Conservation (phyloP, 768 basidiomycete species). For the Wakefieldia striispora region DNA sequence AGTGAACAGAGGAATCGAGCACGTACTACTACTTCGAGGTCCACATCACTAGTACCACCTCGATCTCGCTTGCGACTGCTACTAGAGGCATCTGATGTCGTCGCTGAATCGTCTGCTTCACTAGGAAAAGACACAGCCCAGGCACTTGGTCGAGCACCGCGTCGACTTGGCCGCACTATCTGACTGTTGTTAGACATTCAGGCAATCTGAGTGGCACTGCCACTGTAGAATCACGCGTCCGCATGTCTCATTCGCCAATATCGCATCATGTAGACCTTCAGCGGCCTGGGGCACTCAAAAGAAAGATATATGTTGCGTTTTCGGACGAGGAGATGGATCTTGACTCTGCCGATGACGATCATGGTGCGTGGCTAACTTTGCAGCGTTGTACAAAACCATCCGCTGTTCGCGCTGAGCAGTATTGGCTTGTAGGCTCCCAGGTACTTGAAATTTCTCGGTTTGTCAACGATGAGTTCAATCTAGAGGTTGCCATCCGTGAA, state of each 20-base stretch:
- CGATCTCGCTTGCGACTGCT: slow-evolving; percentile 27
- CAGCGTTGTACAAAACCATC: too few species aligned
- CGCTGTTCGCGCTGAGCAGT: not conserved
- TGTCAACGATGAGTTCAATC: slow-evolving; percentile 39
- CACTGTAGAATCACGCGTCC: slow-evolving; percentile 1
- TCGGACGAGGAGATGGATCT: slow-evolving; percentile 11
- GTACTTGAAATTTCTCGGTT: slow-evolving; percentile 13
- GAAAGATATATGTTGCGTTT: slow-evolving; percentile 3
- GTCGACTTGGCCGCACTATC: slow-evolving; percentile 13
- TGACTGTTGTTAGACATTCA: too few species aligned
- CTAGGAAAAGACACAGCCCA: slow-evolving; percentile 55
- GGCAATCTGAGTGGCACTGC: not conserved
- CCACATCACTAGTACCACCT: slow-evolving; percentile 3
- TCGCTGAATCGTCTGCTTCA: slow-evolving; percentile 23
- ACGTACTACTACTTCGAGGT: slow-evolving; percentile 27
- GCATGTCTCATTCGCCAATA: slow-evolving; percentile 23
- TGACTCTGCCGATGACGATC: slow-evolving; percentile 9
- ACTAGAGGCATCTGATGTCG: slow-evolving; percentile 20
- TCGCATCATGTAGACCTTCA: slow-evolving; percentile 13
- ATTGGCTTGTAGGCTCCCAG: slow-evolving; percentile 11
- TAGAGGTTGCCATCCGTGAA: slow-evolving; percentile 43
- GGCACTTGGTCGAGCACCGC: slow-evolving; percentile 46
- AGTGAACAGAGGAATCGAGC: not conserved
- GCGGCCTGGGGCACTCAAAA: slow-evolving; percentile 10
- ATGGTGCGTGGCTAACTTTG: slow-evolving; percentile 14